Evolutionary conservation across 768 basidiomycete species (phyloP), one percentile per base, ranked within the genome.

Genomic region (Hygrophorus pudorinus): DNA sequence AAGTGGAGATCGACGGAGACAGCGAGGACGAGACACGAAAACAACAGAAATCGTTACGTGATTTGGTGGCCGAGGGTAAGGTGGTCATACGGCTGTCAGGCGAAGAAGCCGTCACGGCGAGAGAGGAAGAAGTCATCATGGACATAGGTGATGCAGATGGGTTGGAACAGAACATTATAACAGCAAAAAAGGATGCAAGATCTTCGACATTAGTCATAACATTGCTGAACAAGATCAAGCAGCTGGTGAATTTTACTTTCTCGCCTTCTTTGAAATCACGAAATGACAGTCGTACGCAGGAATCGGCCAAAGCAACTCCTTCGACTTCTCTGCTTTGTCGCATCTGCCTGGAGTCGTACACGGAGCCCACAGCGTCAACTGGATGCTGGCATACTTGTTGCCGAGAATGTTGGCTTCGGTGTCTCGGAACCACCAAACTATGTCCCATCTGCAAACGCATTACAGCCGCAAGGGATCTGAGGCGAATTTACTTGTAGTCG

Each of bases 381-480:
- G 85, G 85, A 5, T 90, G 86, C 58, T 90, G 87, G 87, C 86
- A 90, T 56, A 84, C 84, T 0, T 88, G 82, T 51, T 90, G 86
- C 56, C 68, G 78, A 35, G 78, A 78, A 53, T 90, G 86, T 59
- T 90, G 86, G 86, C 61, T 90, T 28, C 77, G 78, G n/a, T 88
- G 87, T 59, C 68, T 90, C 34, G 83, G 82, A 16, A 76, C 84
- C 9, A 88, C 85, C 5, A 85, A 80, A 55, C 70, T 89, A 12
- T 90, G 86, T 57, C 86, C 86, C 0, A 88, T 89, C 51, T 90
- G 86, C 68, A 87, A 89, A 61, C 75, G 87, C 40, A 90, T 90
- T 44, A 89, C 86, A 20, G 69, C 71, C 2, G 84, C 84, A 6
- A 65, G 70, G n/a, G 85, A 88, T 51, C 60, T 90, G 53, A 73